Evolutionary conservation across 805 yeast genomes (phyloP).

Genomic region (Candida ficus): DNA sequence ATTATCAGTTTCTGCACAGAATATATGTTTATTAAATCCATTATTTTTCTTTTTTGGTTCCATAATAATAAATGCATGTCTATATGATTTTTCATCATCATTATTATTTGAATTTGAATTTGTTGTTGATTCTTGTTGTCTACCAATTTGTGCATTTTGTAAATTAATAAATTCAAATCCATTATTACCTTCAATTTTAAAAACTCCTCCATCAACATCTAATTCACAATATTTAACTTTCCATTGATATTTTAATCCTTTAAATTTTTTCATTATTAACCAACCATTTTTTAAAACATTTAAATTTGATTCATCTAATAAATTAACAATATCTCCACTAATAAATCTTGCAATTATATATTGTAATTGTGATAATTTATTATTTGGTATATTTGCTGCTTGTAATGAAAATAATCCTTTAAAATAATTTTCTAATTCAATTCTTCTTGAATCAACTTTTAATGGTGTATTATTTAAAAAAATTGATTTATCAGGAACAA

Average conservation of each 20-base stretch:
- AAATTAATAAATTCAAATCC: constrained; percentile 53
- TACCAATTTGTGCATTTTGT: constrained; percentile 49
- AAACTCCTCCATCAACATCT: constrained; percentile 46
- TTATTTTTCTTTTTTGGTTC: constrained; percentile 35
- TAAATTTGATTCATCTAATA: constrained; percentile 44
- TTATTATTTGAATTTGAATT: constrained; percentile 12
- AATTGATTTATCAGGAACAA: constrained; percentile 58
- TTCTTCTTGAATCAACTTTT: constrained; percentile 58
- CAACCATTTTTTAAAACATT: constrained; percentile 62
- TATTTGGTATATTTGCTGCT: constrained; percentile 40
- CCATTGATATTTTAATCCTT: constrained; percentile 64
- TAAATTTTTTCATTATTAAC: constrained; percentile 50
- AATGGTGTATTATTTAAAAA: constrained; percentile 57
- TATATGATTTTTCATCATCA: constrained; percentile 30
- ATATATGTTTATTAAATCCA: constrained; percentile 45
- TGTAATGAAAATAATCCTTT: constrained; percentile 51
- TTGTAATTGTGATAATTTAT: constrained; percentile 20
- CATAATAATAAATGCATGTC: constrained; percentile 57
- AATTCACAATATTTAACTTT: constrained; percentile 58
- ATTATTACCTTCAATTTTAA: constrained; percentile 54
- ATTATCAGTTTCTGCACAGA: constrained; percentile 74
- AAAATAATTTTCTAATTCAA: constrained; percentile 54
- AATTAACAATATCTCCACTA: constrained; percentile 61
- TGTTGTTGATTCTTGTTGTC: constrained; percentile 31
- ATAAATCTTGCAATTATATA: constrained; percentile 51